Evolutionary conservation across 1,284 basidiomycete species (phyloP), one percentile per base, ranked within the genome.

Genomic region (Grifola frondosa): DNA sequence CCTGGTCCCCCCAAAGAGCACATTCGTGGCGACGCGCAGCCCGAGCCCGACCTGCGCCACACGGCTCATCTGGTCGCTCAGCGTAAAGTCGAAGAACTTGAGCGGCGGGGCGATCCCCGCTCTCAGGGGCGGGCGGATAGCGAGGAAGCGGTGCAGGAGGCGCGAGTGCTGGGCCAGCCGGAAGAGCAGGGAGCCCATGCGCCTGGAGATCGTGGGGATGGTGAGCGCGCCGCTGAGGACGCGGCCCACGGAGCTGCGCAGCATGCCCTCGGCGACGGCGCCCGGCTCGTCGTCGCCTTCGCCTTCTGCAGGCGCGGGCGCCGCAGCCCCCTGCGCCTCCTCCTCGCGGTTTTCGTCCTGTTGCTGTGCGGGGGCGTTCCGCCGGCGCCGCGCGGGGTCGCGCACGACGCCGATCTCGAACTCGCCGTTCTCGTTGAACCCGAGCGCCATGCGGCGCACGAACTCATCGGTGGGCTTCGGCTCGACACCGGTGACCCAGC

Each of bases 181-280:
- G 25, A 79, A 65, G 4, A 89, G 70, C 7, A 84, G 49, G 3
- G 67, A 59, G 1, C 86, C 87, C 81, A 85, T 84, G 29, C 69
- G 56, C 35, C 66, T 78, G 13, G 86, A 75, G 46, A 89, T 77
- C 10, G 71, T 70, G 0, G 87, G 87, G 37, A 84, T 68, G 44
- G 82, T 63, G 15, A 88, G 64, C 0, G 84, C 83, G 3, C 82
- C 83, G 20, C 78, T 81, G 35, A 88, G 61, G 52, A 77, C 66
- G 16, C 82, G 74, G 2, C 84, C 84, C 2, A 88, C 56, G 0
- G 80, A 79, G 13, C 74, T 70, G 31, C 74, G 73, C 39, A 84
- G 72, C 15, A 76, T 74, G 48, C 75, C 74, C 50, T 78, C 78
- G 0, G 79, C 81, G 1, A 69, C 77, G 12, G 62, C 71, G 4